Conservation (phyloP, 805 yeast genomes). For the Metschnikowia aberdeeniae region DNA sequence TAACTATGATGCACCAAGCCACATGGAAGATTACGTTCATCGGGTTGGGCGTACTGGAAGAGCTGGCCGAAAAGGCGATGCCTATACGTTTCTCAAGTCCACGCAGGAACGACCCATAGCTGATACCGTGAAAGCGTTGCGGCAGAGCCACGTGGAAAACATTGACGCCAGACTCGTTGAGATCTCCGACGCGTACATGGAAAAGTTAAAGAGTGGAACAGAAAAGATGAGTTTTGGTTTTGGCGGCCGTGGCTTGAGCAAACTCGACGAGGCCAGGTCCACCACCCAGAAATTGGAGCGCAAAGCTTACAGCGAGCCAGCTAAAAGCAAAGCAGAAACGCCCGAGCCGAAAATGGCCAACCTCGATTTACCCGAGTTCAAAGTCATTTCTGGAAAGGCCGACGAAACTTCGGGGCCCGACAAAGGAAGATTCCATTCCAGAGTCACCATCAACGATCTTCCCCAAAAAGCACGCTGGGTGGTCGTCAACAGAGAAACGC, state of each 20-base stretch:
- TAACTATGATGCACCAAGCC: conserved; percentile 50
- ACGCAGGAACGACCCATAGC: conserved; percentile 60
- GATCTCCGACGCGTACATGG: conserved; percentile 53
- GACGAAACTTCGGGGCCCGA: conserved; percentile 57
- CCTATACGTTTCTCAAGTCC: conserved; percentile 55
- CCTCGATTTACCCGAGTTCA: conserved; percentile 38
- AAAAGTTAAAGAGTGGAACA: conserved; percentile 63
- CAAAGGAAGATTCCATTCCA: conserved; percentile 54
- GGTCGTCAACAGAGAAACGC: conserved; percentile 63
- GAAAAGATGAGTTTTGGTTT: conserved; percentile 70
- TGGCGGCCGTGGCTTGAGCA: conserved; percentile 89
- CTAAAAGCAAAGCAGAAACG: background rate
- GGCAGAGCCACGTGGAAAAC: conserved; percentile 45
- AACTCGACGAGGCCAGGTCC: conserved; percentile 60
- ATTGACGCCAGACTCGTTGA: conserved; percentile 48
- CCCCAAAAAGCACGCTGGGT: conserved; percentile 80
- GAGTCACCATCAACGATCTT: conserved; percentile 74
- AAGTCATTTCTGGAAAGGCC: conserved; percentile 48
- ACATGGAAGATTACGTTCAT: conserved; percentile 91
- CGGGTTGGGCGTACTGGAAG: conserved; percentile 95
- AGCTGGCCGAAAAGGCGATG: conserved; percentile 69
- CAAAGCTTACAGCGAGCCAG: conserved; percentile 36
- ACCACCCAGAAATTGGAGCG: conserved; percentile 48
- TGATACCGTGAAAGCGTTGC: conserved; percentile 68
- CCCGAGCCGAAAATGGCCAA: background rate